Base-by-base conservation (phyloP, 2,329 filamentous ascomycete species). In the Claviceps maximensis region DNA sequence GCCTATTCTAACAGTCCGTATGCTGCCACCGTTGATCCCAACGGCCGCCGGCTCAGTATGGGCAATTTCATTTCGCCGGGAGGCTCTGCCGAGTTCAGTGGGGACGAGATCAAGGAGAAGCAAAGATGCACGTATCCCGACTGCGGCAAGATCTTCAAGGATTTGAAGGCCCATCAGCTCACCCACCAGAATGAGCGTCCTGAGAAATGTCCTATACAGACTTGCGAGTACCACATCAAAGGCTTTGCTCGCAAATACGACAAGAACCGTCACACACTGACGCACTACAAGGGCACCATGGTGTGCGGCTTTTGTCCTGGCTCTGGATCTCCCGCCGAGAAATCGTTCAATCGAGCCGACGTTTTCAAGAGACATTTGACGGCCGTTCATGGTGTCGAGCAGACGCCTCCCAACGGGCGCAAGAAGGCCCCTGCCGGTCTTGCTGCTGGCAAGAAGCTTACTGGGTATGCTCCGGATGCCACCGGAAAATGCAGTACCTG, bases 211-310 rank as follows among this genome's bases (percentile, higher is more conserved):
- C 90, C 90, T 1, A 95, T 95, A 60, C 76, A 85, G 54, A 93
- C 84, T 0, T 96, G 90, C 73, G 89, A 95, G 63, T 96, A 95
- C 70, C 85, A 95, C 72, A 74, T 79, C 63, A 95, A 95, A 71
- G 90, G 90, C 4, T 96, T 96, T 64, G 89, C 90, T 12, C 79
- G 90, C 61, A 95, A 95, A 71, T 96, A 96, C 66, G 90, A 96
- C 74, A 95, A 95, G 77, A 95, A 95, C 71, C 77, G 90, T 46
- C 90, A 96, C 68, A 95, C 89, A 5, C 71, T 95, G 57, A 96
- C 90, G 5, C 90, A 96, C 68, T 96, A 95, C 78, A 95, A 95
- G 72, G 90, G 90, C 42, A 95, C 87, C 49, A 95, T 95, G 90
- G 88, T 95, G 25, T 96, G 90, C 65, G 89, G 89, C 31, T 96